phyloP scores from a whole-genome alignment of 2,329 filamentous ascomycete genomes.

The Paraphoma chrysanthemicola region DNA sequence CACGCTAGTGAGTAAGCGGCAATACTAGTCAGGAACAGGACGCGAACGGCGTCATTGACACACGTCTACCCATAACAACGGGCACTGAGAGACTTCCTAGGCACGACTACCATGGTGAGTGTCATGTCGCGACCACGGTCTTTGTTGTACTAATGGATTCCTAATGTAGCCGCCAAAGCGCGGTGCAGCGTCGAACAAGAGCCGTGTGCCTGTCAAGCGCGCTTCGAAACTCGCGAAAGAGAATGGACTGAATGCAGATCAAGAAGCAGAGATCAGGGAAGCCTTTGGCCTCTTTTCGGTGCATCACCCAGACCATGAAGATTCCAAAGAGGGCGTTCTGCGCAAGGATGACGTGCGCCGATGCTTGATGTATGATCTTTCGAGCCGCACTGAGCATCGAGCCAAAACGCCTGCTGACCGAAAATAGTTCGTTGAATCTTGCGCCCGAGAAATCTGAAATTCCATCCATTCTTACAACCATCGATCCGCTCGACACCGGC shows the following conservation, averaged over 20 bases:
- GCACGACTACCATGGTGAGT: conserved; percentile 25
- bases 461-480: conserved; percentile 75
- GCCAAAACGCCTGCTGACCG: conserved; percentile 4
- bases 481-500: conserved; percentile 83
- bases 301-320: conserved; percentile 61
- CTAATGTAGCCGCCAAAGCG: conserved; percentile 38
- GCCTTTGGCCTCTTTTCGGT: conserved; percentile 80
- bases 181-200: conserved; percentile 28
- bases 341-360: conserved; percentile 54
- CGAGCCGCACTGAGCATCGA: not conserved
- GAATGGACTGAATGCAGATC: conserved; percentile 80
- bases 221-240: conserved; percentile 92
- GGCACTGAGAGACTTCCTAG: no score
- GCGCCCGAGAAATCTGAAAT: conserved; percentile 71
- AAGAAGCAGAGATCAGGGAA: conserved; percentile 90
- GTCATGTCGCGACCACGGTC: not conserved
- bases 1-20: conserved; percentile 1
- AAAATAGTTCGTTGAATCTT: conserved; percentile 77
- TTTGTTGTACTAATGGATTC: conserved; percentile 1
- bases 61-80: no score
- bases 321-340: conserved; percentile 66
- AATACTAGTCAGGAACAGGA: no score
- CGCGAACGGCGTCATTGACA: conserved; percentile 16
- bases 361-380: conserved; percentile 58
- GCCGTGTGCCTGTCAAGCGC: conserved; percentile 51